Conservation (phyloP, 2,329 filamentous ascomycete species). For the Claviceps pazoutovae region DNA sequence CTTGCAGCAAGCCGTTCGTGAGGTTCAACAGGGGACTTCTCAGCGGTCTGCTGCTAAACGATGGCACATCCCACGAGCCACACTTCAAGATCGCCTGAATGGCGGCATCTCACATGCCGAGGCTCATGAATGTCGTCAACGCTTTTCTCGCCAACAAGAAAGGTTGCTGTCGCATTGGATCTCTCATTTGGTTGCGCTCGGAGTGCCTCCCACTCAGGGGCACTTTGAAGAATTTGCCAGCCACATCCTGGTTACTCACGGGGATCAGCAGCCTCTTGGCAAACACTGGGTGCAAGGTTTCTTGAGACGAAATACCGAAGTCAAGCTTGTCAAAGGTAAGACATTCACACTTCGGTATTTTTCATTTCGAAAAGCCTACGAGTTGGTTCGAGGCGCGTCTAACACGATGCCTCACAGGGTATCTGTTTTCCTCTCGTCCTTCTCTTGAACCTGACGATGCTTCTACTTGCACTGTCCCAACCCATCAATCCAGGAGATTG, state of each 20-base stretch:
- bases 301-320: conserved; percentile 6
- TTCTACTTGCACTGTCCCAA: conserved; percentile 1
- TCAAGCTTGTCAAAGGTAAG: conserved; percentile 8
- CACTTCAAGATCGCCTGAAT: conserved; percentile 7
- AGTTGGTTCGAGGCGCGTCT: background rate
- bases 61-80: conserved; percentile 8
- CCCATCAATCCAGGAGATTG: conserved; percentile 5
- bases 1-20: conserved; percentile 8
- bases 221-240: conserved; percentile 8
- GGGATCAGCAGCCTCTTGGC: conserved; percentile 6
- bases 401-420: conserved; percentile 1
- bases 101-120: conserved; percentile 8
- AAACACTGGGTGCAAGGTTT: conserved; percentile 9
- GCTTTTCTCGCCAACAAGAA: conserved; percentile 8
- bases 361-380: background rate
- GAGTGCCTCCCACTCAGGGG: conserved; percentile 6
- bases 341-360: background rate
- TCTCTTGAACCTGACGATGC: conserved; percentile 3
- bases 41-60: conserved; percentile 7
- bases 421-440: conserved; percentile 5
- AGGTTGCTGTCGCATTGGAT: conserved; percentile 7
- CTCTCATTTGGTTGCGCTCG: conserved; percentile 6
- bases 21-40: conserved; percentile 8
- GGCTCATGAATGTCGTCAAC: conserved; percentile 8
- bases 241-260: conserved; percentile 6